Base-by-base conservation (phyloP, 495 filamentous ascomycete genomes). In the Podospora pseudoanserina region DNA sequence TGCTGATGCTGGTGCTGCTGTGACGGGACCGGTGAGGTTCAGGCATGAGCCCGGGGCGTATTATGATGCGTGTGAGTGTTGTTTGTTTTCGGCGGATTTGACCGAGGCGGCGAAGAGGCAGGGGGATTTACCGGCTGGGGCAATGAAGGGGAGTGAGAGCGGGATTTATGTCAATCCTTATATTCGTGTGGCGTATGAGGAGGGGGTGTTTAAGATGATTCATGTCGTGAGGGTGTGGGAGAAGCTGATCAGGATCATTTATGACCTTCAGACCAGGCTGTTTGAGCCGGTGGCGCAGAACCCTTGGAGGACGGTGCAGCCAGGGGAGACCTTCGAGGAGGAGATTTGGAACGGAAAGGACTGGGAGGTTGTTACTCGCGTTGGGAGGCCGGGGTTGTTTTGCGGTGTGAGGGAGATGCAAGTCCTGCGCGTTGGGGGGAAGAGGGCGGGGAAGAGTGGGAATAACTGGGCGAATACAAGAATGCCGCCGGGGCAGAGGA, bases 41-140 rank as follows among this genome's bases (percentile, higher is more conserved):
- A 85, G 91, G 19, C 81, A 85, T 53, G 86, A 89, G 23, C 73
- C 81, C 0, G 90, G 90, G 65, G 75, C 85, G 9, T 92, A 86
- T 75, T 92, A 89, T 88, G 91, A 94, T 67, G 86, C 87, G 2
- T 91, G 88, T 11, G 91, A 94, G 77, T 93, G 91, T 80, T 94
- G 91, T 71, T 81, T 93, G 30, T 87, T 93, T 67, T 86, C 90
- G 70, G 89, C 90, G 4, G 90, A 92, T 74, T 83, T 91, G n/a
- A 82, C 70, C 4, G 60, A 66, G 20, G 71, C 72, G 9, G 78
- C 65, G 65, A 55, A n/a, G 77, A 79, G 13, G n/a, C 15, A 20
- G 13, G n/a, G 55, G n/a, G 55, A 58, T 23, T 58, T 19, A 5
- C 23, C 55, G 55, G 13, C 80, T 19, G 76, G 77, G 2, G 77